phyloP scores from a whole-genome alignment of 2,329 filamentous ascomycete genomes.

The Chaetothyriales sp. region DNA sequence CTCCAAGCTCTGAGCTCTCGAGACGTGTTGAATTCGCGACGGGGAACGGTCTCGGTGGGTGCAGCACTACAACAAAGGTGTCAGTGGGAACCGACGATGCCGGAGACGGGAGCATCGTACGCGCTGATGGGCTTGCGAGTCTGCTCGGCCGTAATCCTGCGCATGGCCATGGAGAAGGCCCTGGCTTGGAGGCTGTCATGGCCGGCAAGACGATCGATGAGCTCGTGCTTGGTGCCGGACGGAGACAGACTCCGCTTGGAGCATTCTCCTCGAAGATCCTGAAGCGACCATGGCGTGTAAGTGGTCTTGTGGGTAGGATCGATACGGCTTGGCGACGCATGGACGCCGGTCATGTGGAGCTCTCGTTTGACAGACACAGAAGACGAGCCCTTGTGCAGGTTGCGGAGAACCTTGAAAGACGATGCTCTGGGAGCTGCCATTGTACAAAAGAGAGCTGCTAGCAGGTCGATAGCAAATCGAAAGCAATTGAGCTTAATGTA shows the following conservation, averaged over 20 bases:
- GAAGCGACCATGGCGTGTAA: slow-evolving; percentile 38
- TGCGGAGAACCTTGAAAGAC: slow-evolving; percentile 32
- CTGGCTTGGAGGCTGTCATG: slow-evolving; percentile 40
- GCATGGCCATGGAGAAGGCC: slow-evolving; percentile 42
- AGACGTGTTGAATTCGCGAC: slow-evolving; percentile 49
- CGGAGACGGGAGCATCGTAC: slow-evolving; percentile 19
- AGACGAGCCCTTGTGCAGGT: slow-evolving; percentile 24
- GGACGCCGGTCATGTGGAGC: slow-evolving; percentile 48
- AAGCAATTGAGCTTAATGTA: slow-evolving; percentile 9
- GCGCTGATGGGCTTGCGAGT: slow-evolving; percentile 26
- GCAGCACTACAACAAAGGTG: slow-evolving; percentile 2
- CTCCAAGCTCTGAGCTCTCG: slow-evolving; percentile 42
- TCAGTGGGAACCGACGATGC: background rate
- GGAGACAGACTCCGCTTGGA: slow-evolving; percentile 35
- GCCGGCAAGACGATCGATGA: slow-evolving; percentile 39
- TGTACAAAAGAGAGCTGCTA: background rate
- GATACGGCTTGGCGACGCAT: slow-evolving; percentile 39
- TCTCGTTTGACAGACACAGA: slow-evolving; percentile 28
- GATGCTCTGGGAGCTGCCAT: slow-evolving; percentile 34
- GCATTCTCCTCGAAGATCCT: slow-evolving; percentile 40
- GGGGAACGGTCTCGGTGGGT: slow-evolving; percentile 19
- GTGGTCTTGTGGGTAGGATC: slow-evolving; percentile 38
- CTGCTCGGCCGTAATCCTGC: slow-evolving; percentile 28
- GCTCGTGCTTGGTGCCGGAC: slow-evolving; percentile 38
- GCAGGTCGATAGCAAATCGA: background rate